Percentiles rank a stretch among this genome's conserved stretches.
Evolutionary conservation across 495 filamentous ascomycete species (phyloP).

Genomic region (Daldinia loculata): DNA sequence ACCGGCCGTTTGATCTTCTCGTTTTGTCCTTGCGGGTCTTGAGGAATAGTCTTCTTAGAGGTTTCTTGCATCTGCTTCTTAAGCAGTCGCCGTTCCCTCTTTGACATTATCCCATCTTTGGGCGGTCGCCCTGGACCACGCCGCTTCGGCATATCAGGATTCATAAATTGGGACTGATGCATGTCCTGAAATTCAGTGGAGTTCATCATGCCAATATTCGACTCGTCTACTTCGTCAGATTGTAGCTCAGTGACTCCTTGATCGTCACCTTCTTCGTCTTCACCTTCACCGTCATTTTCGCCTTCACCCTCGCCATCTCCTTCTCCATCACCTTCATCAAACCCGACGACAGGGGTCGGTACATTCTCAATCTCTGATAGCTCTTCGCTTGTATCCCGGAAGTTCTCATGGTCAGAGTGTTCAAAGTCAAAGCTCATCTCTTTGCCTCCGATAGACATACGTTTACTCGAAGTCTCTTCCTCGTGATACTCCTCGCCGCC

Average conservation of each 20-base stretch:
- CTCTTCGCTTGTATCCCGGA: conserved; percentile 62
- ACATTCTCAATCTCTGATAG: conserved; percentile 47
- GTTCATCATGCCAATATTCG: conserved; percentile 52
- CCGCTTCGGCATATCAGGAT: conserved; percentile 65
- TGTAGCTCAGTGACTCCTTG: conserved; percentile 50
- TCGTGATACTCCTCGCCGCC: conserved; percentile 64
- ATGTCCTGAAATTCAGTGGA: conserved; percentile 49
- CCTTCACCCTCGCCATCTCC: conserved; percentile 25
- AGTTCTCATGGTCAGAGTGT: conserved; percentile 62
- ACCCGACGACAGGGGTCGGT: conserved; percentile 30
- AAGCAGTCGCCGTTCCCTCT: conserved; percentile 74
- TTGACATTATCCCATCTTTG: conserved; percentile 93
- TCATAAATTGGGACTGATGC: conserved; percentile 42
- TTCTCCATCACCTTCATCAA: conserved; percentile 40
- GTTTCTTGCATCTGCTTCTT: conserved; percentile 67
- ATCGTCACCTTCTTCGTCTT: conserved; percentile 46
- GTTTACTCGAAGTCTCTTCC: conserved; percentile 51
- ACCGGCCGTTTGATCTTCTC: conserved; percentile 69
- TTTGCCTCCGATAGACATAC: conserved; percentile 63
- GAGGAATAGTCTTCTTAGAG: conserved; percentile 57
- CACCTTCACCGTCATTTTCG: conserved; percentile 45
- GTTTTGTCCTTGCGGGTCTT: conserved; percentile 46
- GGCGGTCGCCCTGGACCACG: conserved; percentile 88
- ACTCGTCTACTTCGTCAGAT: conserved; percentile 47
- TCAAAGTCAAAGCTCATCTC: conserved; percentile 74